Evolutionary conservation across 371 early-diverging fungal genomes (phyloP), one percentile per base, ranked within the genome.

Genomic region (Mortierella sp.): DNA sequence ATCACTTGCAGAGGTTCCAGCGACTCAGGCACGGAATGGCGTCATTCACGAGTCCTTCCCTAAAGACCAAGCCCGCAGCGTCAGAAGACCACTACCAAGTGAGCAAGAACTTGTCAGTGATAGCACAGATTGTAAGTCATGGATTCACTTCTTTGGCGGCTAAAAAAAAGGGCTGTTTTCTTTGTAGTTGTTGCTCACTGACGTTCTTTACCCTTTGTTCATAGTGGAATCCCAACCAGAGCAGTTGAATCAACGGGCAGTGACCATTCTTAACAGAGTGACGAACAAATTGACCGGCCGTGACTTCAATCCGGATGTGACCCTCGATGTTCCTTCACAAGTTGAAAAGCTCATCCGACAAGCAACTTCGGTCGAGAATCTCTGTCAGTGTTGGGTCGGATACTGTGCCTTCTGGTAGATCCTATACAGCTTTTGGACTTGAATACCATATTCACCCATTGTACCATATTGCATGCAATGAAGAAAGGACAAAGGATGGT

Each of bases 381-480:
- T 99, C 19, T 95, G 96, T 66, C 95, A 95, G 72, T 94, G 96
- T 71, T 99, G 94, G 72, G 87, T 94, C 67, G 99, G 99, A 42
- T 99, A 99, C 96, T 95, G 93, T 72, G 85, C 88, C 5, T 85
- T 88, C 27, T 87, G 87, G 85, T 87, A 83, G 63, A 45, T n/a
- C 21, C 7, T 39, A 18, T 47, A 45, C n/a, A 56, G 43, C 18
- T 46, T 27, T 54, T 41, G 39, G 39, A n/a, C n/a, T n/a, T n/a
- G n/a, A n/a, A n/a, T n/a, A n/a, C n/a, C n/a, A n/a, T n/a, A n/a
- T n/a, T n/a, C n/a, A n/a, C n/a, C n/a, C n/a, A n/a, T n/a, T n/a
- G n/a, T n/a, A n/a, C n/a, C n/a, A n/a, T n/a, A n/a, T n/a, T n/a
- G n/a, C n/a, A n/a, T n/a, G n/a, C n/a, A n/a, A n/a, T n/a, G n/a